phyloP scores from a whole-genome alignment of 2,329 filamentous ascomycete species.

The Pseudogymnoascus sp. region DNA sequence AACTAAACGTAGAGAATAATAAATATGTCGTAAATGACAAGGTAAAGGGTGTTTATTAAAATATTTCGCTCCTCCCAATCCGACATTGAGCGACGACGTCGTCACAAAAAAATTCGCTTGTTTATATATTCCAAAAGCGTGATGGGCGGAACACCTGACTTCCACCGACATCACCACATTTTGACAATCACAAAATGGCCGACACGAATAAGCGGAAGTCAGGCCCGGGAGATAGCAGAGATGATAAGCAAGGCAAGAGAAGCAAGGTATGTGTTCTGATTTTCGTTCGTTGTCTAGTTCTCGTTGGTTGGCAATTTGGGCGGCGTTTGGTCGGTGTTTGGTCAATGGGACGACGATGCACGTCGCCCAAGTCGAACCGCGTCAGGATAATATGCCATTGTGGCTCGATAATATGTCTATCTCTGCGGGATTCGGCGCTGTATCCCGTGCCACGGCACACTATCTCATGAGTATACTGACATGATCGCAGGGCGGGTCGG shows the following conservation, averaged over 20 bases:
- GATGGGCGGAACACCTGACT: neutral
- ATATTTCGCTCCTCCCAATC: neutral
- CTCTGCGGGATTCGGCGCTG: neutral
- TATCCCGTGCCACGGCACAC: neutral
- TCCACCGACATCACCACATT: neutral
- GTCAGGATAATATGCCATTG: neutral
- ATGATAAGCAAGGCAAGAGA: conserved; percentile 18
- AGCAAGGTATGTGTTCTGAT: conserved; percentile 20
- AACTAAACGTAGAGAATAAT: neutral
- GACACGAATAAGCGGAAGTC: conserved; percentile 22
- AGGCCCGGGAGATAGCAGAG: conserved; percentile 13
- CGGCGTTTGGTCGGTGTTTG: neutral
- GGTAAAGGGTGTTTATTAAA: neutral
- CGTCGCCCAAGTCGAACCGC: neutral
- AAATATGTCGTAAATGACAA: neutral
- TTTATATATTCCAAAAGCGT: neutral
- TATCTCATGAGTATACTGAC: conserved; percentile 5
- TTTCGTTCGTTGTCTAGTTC: neutral
- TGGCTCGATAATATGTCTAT: neutral
- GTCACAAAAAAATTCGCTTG: neutral
- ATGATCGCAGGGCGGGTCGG: conserved; percentile 34
- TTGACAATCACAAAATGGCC: conserved; percentile 15
- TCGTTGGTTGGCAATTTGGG: neutral
- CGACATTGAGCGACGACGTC: neutral
- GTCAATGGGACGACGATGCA: neutral